Percentiles rank a stretch among this genome's conserved stretches.
These are phyloP conservation scores for Serpula lacrymans DNA, from an alignment of 768 basidiomycete genomes.

Conservation along the genomic window DNA sequence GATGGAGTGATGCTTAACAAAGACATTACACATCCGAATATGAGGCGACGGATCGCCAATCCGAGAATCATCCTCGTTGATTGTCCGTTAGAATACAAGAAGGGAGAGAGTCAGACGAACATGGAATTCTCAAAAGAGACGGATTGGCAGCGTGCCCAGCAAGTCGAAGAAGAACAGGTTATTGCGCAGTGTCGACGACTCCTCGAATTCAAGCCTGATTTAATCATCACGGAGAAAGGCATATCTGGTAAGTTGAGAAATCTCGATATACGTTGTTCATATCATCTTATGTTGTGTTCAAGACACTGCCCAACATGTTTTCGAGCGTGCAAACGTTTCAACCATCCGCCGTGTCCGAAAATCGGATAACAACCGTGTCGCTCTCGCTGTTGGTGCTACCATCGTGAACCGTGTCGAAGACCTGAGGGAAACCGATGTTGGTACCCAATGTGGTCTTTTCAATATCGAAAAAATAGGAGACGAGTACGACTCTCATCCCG, in stretches of 20 bases:
- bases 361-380: slow-evolving; percentile 98
- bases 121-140: slow-evolving; percentile 95
- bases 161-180: slow-evolving; percentile 97
- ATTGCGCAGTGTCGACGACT: slow-evolving; percentile 81
- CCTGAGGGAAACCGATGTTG: slow-evolving; percentile 86
- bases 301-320: slow-evolving; percentile 93
- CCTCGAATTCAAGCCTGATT: slow-evolving; percentile 90
- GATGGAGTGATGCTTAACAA: slow-evolving; percentile 97
- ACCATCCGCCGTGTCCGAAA: slow-evolving; percentile 96
- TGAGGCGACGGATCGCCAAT: slow-evolving; percentile 87
- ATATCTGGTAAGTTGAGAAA: slow-evolving; percentile 90
- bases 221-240: slow-evolving; percentile 97
- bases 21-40: slow-evolving; percentile 96
- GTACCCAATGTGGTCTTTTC: slow-evolving; percentile 94
- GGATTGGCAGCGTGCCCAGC: slow-evolving; percentile 89
- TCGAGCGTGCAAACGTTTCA: slow-evolving; percentile 85
- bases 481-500: slow-evolving; percentile 47
- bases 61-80: slow-evolving; percentile 88
- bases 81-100: slow-evolving; percentile 98
- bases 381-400: slow-evolving; percentile 91
- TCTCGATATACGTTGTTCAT: no score
- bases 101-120: slow-evolving; percentile 97
- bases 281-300: background rate
- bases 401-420: slow-evolving; percentile 98
- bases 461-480: slow-evolving; percentile 96